phyloP scores from a whole-genome alignment of 2,329 filamentous ascomycete genomes.

The Dothidotthia symphoricarpi region DNA sequence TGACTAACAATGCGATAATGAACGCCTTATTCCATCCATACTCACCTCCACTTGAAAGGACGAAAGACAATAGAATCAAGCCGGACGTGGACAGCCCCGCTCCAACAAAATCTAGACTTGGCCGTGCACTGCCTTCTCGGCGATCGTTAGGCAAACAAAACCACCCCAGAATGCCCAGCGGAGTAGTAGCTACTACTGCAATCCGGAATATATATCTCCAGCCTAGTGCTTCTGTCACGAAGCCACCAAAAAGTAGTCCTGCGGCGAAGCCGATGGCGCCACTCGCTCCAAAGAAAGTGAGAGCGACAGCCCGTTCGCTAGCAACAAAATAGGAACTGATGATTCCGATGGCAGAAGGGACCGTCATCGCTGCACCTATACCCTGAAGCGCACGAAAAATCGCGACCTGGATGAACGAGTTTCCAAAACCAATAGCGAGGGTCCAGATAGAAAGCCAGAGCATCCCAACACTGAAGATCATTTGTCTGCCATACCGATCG shows the following conservation, averaged over 20 bases:
- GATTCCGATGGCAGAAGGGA: slow-evolving; percentile 7
- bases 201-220: slow-evolving; percentile 10
- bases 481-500: slow-evolving; percentile 3
- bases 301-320: slow-evolving; percentile 5
- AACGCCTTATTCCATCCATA: slow-evolving; percentile 8
- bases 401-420: slow-evolving; percentile 6
- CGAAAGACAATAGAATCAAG: slow-evolving; percentile 6
- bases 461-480: slow-evolving; percentile 7
- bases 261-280: slow-evolving; percentile 7
- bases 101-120: slow-evolving; percentile 6
- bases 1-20: slow-evolving; percentile 4
- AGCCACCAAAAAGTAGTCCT: slow-evolving; percentile 7
- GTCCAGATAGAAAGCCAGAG: slow-evolving; percentile 8
- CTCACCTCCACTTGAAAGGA: slow-evolving; percentile 6
- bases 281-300: slow-evolving; percentile 8
- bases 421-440: slow-evolving; percentile 7
- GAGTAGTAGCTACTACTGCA: slow-evolving; percentile 2
- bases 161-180: slow-evolving; percentile 2
- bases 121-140: slow-evolving; percentile 6
- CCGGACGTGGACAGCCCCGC: slow-evolving; percentile 4
- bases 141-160: slow-evolving; percentile 6
- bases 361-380: slow-evolving; percentile 8
- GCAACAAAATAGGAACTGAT: slow-evolving; percentile 8
- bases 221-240: slow-evolving; percentile 6
- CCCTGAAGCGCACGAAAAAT: slow-evolving; percentile 8